A percentile compares a stretch with the other conserved stretches of the same genome.
These are phyloP conservation scores for Aspergillus conjunctus DNA, from an alignment of 495 filamentous ascomycete species.

Conservation along the genomic window DNA sequence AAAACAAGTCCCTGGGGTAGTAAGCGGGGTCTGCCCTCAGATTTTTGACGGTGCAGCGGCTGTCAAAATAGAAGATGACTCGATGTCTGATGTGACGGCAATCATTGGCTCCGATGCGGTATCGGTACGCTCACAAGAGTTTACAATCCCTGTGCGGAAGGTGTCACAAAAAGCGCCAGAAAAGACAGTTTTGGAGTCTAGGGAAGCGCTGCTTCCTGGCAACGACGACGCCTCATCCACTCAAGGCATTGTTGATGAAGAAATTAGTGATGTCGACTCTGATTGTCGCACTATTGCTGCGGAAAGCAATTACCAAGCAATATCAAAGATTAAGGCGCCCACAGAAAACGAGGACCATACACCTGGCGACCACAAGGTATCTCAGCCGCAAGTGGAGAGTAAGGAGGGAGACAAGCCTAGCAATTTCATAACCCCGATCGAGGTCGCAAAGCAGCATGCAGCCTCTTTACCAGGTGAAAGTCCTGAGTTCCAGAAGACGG, in stretches of 20 bases:
- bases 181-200: slow-evolving; percentile 25
- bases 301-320: slow-evolving; percentile 10
- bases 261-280: slow-evolving; percentile 22
- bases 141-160: slow-evolving; percentile 30
- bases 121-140: slow-evolving; percentile 34
- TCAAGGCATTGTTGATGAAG: slow-evolving; percentile 31
- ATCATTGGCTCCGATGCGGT: slow-evolving; percentile 40
- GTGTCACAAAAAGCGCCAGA: slow-evolving; percentile 23
- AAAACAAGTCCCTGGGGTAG: slow-evolving; percentile 1
- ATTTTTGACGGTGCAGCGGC: slow-evolving; percentile 26
- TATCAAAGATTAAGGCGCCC: slow-evolving; percentile 9
- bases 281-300: slow-evolving; percentile 25
- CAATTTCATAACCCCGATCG: no score
- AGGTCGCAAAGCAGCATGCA: background rate
- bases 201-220: slow-evolving; percentile 30
- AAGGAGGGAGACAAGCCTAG: no score
- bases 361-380: background rate
- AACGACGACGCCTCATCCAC: slow-evolving; percentile 34
- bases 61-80: slow-evolving; percentile 27
- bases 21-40: slow-evolving; percentile 8
- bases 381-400: background rate
- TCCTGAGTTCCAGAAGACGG: background rate
- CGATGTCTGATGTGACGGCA: slow-evolving; percentile 41
- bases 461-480: background rate
- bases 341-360: background rate